phyloP scores from a whole-genome alignment of 352 stramenopile genomes.

The Phytopythium montanum region DNA sequence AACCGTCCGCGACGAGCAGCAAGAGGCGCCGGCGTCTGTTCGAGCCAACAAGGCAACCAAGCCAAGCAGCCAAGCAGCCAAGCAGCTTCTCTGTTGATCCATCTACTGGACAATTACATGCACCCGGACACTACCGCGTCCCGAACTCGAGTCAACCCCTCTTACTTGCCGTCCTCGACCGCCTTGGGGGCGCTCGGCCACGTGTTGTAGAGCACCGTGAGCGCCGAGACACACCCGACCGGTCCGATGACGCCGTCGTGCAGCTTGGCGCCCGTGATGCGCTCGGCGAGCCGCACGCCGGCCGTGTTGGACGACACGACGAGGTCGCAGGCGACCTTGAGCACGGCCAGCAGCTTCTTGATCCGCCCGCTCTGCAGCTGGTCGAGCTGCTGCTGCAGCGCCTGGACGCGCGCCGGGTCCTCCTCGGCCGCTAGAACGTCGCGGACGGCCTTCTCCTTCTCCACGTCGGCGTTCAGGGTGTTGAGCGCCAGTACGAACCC shows the following conservation, averaged over 20 bases:
- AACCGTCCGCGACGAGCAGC: background rate
- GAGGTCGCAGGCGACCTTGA: constrained; percentile 85
- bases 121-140: background rate
- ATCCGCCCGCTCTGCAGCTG: constrained; percentile 50
- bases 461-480: constrained; percentile 68
- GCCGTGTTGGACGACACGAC: constrained; percentile 85
- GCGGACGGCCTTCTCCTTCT: constrained; percentile 76
- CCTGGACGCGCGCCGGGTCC: constrained; percentile 44
- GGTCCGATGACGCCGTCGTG: constrained; percentile 83
- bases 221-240: constrained; percentile 75
- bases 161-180: constrained; percentile 15
- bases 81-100: background rate
- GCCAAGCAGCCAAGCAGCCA: background rate
- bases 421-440: constrained; percentile 72
- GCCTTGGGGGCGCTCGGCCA: constrained; percentile 50
- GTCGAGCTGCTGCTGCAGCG: constrained; percentile 59
- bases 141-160: too few species aligned
- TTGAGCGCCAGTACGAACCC: constrained; percentile 72
- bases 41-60: background rate
- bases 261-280: constrained; percentile 74
- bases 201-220: constrained; percentile 83
- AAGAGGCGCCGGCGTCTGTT: constrained; percentile 1
- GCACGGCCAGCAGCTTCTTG: constrained; percentile 79
- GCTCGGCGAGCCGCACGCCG: constrained; percentile 70
- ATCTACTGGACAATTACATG: constrained; percentile 3